A percentile compares a stretch with the other conserved stretches of the same genome.
phyloP scores from a whole-genome alignment of 2,329 filamentous ascomycete species.

The Tricladium varicosporioides region DNA sequence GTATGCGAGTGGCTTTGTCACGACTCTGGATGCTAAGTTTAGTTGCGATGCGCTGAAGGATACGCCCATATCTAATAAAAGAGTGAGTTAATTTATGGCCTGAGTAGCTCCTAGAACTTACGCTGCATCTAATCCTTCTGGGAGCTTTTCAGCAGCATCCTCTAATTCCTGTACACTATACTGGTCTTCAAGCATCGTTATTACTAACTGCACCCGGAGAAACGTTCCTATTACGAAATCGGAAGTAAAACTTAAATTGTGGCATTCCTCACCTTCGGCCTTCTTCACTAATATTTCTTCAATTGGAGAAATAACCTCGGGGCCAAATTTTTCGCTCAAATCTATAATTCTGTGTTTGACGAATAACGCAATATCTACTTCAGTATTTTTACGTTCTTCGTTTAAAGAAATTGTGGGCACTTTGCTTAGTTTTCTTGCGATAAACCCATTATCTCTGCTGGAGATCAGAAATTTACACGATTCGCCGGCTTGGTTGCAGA shows the following conservation, averaged over 20 bases:
- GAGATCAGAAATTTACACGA: slow-evolving; percentile 16
- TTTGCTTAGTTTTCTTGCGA: slow-evolving; percentile 2
- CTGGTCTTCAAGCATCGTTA: slow-evolving; percentile 7
- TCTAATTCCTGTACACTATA: slow-evolving; percentile 6
- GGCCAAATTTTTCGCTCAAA: slow-evolving; percentile 4
- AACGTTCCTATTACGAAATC: slow-evolving; percentile 16
- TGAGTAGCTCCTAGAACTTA: no score
- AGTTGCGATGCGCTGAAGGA: slow-evolving; percentile 12
- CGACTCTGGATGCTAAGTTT: background rate
- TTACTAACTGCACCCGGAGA: slow-evolving; percentile 14
- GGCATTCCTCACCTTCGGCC: slow-evolving; percentile 8
- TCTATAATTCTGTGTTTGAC: background rate
- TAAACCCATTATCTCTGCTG: slow-evolving; percentile 9
- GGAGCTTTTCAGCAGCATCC: slow-evolving; percentile 5
- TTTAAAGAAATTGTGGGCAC: slow-evolving; percentile 12
- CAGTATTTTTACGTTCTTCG: slow-evolving; percentile 6
- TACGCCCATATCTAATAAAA: slow-evolving; percentile 17
- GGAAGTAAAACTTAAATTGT: background rate
- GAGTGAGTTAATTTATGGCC: no score
- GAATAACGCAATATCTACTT: slow-evolving; percentile 9
- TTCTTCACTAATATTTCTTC: slow-evolving; percentile 6
- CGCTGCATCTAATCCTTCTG: slow-evolving; percentile 15
- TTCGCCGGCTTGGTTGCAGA: background rate
- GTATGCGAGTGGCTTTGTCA: slow-evolving; percentile 5
- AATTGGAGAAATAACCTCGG: slow-evolving; percentile 6